Percentiles rank a stretch among this genome's conserved stretches.
Conservation (phyloP, 257 asterid species). For the Schizonepeta tenuifolia region DNA sequence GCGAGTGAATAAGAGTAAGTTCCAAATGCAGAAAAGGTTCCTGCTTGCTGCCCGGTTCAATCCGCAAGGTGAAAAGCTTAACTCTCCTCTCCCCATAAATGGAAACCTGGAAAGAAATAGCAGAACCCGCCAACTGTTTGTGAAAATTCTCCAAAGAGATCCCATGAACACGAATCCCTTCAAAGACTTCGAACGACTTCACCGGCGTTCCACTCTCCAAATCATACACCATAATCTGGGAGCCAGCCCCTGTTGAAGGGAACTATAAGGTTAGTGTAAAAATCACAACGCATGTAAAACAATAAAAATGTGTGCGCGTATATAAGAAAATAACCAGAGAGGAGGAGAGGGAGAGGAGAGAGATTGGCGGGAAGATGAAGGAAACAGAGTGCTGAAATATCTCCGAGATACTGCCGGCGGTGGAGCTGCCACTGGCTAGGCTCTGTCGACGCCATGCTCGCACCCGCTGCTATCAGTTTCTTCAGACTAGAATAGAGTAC, state of each 20-base stretch:
- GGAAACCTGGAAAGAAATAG: conserved; percentile 48
- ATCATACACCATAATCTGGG: conserved; percentile 74
- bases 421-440: conserved; percentile 44
- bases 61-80: conserved; percentile 60
- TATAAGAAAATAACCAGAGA: conserved; percentile 56
- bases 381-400: conserved; percentile 88
- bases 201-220: conserved; percentile 48
- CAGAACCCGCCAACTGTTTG: conserved; percentile 32
- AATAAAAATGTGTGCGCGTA: neutral
- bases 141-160: conserved; percentile 49
- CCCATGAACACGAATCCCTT: conserved; percentile 96
- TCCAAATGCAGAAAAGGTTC: conserved; percentile 31
- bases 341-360: conserved; percentile 67
- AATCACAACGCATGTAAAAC: neutral
- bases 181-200: conserved; percentile 69
- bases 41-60: conserved; percentile 31
- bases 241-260: conserved; percentile 74
- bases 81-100: conserved; percentile 92
- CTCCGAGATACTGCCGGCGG: conserved; percentile 82
- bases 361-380: conserved; percentile 65
- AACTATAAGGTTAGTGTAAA: conserved; percentile 9
- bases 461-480: conserved; percentile 23
- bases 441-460: conserved; percentile 44
- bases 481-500: neutral
- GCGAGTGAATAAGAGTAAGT: conserved; percentile 51